Conservation (phyloP, 139 green algal genomes). For the Tetraselmis striata region DNA sequence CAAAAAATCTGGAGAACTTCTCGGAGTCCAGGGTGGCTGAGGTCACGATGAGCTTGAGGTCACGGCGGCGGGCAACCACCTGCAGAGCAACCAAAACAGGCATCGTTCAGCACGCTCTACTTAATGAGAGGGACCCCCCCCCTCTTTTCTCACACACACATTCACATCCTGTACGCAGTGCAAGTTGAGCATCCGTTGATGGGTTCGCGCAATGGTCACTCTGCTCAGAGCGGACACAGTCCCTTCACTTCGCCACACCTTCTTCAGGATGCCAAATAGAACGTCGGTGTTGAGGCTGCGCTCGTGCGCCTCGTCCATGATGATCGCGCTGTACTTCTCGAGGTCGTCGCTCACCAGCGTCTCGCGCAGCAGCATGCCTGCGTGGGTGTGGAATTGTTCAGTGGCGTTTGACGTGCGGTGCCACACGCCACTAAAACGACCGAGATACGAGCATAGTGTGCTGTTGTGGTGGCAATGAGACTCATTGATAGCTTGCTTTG, state of each 20-base stretch:
- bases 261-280: conserved; percentile 94
- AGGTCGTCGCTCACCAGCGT: conserved; percentile 79
- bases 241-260: no score
- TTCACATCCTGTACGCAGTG: background rate
- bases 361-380: conserved; percentile 87
- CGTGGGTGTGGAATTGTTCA: background rate
- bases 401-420: background rate
- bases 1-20: conserved; percentile 87
- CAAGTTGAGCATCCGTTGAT: no score
- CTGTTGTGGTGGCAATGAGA: no score
- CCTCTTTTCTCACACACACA: conserved; percentile 18
- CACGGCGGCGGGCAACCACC: conserved; percentile 68
- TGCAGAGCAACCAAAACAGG: conserved; percentile 9
- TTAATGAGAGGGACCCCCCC: no score
- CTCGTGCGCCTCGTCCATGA: conserved; percentile 93
- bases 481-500: no score
- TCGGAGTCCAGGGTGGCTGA: conserved; percentile 85
- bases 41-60: conserved; percentile 97
- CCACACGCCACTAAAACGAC: background rate
- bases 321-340: conserved; percentile 72
- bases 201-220: no score
- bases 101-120: background rate
- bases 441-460: no score
- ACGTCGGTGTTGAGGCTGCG: conserved; percentile 91
- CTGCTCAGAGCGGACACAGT: no score